These are phyloP conservation scores for Erysimum pusillum DNA, from an alignment of 441 rosid genomes.

Conservation along the genomic window DNA sequence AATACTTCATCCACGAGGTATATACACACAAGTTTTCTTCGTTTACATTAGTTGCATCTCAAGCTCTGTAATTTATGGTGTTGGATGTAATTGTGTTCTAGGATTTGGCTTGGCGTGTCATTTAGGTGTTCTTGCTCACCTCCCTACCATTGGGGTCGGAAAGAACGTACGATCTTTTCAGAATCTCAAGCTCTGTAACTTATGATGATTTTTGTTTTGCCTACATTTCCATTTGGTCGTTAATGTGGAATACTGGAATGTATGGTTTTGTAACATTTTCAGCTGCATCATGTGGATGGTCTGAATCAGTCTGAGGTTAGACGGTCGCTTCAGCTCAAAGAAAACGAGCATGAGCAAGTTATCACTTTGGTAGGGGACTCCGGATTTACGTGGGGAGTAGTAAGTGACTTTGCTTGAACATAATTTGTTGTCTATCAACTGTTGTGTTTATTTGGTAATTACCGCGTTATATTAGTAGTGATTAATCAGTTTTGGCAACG, in stretches of 20 bases:
- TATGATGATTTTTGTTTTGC: constrained; percentile 1
- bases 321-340: constrained; percentile 62
- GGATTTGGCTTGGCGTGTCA: constrained; percentile 97
- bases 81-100: constrained; percentile 43
- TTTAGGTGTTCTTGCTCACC: constrained; percentile 81
- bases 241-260: constrained; percentile 8
- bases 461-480: neutral
- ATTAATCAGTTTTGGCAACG: neutral
- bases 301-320: constrained; percentile 68
- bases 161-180: constrained; percentile 64
- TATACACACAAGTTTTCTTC: constrained; percentile 30
- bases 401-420: constrained; percentile 53
- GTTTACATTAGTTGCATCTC: constrained; percentile 6
- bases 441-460: constrained; percentile 8
- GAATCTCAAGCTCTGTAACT: neutral
- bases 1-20: constrained; percentile 91
- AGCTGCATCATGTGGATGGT: constrained; percentile 95
- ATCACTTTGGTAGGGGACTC: constrained; percentile 73
- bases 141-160: constrained; percentile 88
- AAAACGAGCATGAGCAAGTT: constrained; percentile 52
- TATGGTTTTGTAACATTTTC: constrained; percentile 35
- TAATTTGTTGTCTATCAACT: neutral
- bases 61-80: constrained; percentile 27
- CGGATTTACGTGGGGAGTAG: constrained; percentile 86
- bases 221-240: constrained; percentile 13